Evolutionary conservation across 805 yeast species (phyloP), one percentile per base, ranked within the genome.

Genomic region (Kurtzmaniella fragi): DNA sequence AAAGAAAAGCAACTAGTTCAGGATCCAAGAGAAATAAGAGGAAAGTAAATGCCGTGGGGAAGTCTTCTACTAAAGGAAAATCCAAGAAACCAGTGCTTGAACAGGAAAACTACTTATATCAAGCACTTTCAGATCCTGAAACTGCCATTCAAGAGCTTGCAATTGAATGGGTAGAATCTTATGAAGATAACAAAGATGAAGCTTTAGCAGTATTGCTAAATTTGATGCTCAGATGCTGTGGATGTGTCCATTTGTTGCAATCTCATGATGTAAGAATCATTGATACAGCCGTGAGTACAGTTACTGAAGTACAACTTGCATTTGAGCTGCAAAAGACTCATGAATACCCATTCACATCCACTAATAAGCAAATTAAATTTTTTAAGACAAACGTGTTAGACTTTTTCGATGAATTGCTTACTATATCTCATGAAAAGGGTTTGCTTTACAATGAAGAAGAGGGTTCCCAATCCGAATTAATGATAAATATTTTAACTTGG

Each of bases 241-340:
- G 96, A 0, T 82, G 89, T 36, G 69, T 77, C 15, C 68, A 78
- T 2, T 75, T 74, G 17, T 75, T 86, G 8, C 81, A 80, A 42
- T 76, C 78, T 20, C 95, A 90, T 56, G 96, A 89, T 55, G 80
- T 87, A 36, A 68, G 66, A 17, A 81, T 80, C 50, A 66, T 75
- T 38, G 89, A 84, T 31, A 76, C 85, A 6, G 84, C 93, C 0
- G 65, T 74, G 12, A 84, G 81, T 28, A 85, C 96, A 0, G 75
- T 86, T 8, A 78, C 73, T 3, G 95, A 87, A 56, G 60, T 89
- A 20, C 84, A 84, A 44, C 65, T 77, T 14, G 61, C 75, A 33
- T 84, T 85, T 48, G 67, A 73, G 39, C 64, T 67, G 11, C 90
- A 84, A 56, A 68, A 69, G 38, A 53, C 67, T 29, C 90, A 83